Evolutionary conservation across 352 stramenopile species (phyloP).

Genomic region (Phytophthora sansomeana): DNA sequence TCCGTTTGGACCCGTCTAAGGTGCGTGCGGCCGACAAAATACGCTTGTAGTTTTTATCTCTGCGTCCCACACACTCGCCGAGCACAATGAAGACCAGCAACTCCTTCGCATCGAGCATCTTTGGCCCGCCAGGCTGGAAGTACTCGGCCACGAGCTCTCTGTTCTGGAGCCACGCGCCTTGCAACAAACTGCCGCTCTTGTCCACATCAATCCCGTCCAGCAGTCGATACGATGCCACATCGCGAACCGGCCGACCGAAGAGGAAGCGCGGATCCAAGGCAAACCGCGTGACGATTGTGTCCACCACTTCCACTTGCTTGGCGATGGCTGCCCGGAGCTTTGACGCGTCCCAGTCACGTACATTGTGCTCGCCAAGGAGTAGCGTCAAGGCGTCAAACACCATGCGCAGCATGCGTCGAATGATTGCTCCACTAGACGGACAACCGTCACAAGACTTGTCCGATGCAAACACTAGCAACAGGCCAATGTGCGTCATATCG

Average conservation of each 20-base stretch:
- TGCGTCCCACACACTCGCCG: conserved; percentile 26
- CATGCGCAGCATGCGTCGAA: conserved; percentile 40
- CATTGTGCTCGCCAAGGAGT: conserved; percentile 25
- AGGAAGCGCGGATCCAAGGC: conserved; percentile 34
- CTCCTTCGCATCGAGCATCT: conserved; percentile 22
- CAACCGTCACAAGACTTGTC: conserved; percentile 29
- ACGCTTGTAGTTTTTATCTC: conserved; percentile 28
- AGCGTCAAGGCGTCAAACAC: conserved; percentile 31
- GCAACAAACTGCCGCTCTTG: conserved; percentile 20
- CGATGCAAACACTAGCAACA: conserved; percentile 47
- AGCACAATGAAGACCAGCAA: conserved; percentile 30
- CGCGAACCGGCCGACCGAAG: conserved; percentile 36
- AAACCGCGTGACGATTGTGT: conserved; percentile 39
- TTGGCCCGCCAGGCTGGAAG: conserved; percentile 8
- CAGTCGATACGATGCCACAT: conserved; percentile 18
- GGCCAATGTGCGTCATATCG: conserved; percentile 30
- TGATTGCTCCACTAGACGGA: neutral
- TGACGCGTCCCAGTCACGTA: conserved; percentile 40
- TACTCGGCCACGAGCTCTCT: conserved; percentile 31
- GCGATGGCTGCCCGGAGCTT: conserved; percentile 45
- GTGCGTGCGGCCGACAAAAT: conserved; percentile 20
- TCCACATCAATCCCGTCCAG: conserved; percentile 25
- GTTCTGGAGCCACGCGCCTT: conserved; percentile 37
- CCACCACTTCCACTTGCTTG: conserved; percentile 42
- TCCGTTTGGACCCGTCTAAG: conserved; percentile 3